Base-by-base conservation (phyloP, 73 alveolate genomes). In the Tetrahymena borealis region DNA sequence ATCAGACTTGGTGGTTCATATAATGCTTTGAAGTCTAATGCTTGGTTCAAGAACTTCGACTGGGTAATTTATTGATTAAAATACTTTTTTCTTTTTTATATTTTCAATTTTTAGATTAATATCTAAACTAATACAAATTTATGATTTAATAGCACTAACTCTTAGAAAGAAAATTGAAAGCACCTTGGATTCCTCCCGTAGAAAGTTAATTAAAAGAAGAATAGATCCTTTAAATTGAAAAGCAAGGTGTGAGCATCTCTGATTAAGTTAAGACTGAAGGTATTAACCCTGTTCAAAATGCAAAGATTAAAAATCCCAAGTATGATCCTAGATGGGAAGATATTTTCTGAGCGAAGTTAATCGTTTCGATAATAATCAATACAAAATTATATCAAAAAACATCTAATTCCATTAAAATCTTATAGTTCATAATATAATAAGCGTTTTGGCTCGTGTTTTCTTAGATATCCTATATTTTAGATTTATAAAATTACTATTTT, bases 1-100 rank as follows among this genome's bases (percentile, higher is more conserved):
- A 85, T 93, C 3, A 85, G 95, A 60, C 91, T 93, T 38, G 95
- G 95, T 32, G 95, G 95, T 32, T 93, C 95, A 93, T 93, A 85
- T 85, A 37, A 79, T 36, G 40, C 91, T 4, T 33, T 93, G 28
- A 93, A 93, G 33, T 85, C 60, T 2, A 85, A 93, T 85, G 78
- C 78, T 20, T 93, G 95, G 95, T 93, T 93, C 91, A 39, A 93
- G 78, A 92, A 93, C 78, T 93, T 93, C 79, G 38, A 93, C 33
- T 93, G 95, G 95, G 95, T 90, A 93, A 39, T 6, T 79, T n/a
- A 42, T n/a, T 11, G 6, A 6, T n/a, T 42, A 6, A 42, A n/a
- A 18, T 5, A 5, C 28, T 20, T 0, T 3, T 60, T 60, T 60
- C n/a, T 6, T 28, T 60, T 1, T 24, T 15, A 24, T 6, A 40